Evolutionary conservation across 768 basidiomycete genomes (phyloP).

Genomic region (Amanita molliuscula): DNA sequence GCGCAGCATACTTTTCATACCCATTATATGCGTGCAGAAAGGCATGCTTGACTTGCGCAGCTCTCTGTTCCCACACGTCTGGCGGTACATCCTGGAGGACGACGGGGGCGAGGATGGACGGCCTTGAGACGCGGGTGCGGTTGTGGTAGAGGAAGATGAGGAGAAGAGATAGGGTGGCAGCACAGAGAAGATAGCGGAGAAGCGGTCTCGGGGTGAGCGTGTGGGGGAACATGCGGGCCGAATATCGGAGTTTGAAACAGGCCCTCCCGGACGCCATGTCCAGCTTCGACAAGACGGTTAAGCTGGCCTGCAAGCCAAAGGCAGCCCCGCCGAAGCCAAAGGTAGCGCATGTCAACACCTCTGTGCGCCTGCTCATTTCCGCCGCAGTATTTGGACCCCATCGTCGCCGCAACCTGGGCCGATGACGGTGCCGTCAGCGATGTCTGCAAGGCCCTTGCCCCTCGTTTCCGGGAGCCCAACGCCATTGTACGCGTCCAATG

Average conservation of each 20-base stretch:
- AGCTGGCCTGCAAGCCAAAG: constrained; percentile 96
- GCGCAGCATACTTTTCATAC: constrained; percentile 51
- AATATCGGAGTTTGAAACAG: constrained; percentile 8
- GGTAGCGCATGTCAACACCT: constrained; percentile 29
- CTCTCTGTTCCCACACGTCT: constrained; percentile 39
- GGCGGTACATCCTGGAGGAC: constrained; percentile 15
- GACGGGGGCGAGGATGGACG: constrained; percentile 5
- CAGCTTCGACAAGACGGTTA: constrained; percentile 86
- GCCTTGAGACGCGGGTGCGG: constrained; percentile 7
- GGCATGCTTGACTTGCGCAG: constrained; percentile 46
- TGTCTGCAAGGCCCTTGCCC: constrained; percentile 81
- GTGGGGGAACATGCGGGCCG: background rate
- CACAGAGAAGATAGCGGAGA: constrained; percentile 21
- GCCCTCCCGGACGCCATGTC: constrained; percentile 35
- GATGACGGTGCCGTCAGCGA: constrained; percentile 91
- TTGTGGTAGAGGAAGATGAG: constrained; percentile 18
- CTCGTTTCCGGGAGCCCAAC: constrained; percentile 86
- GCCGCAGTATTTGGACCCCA: constrained; percentile 85
- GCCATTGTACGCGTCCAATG: constrained; percentile 50
- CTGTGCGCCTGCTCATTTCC: constrained; percentile 7
- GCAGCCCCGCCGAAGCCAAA: constrained; percentile 93
- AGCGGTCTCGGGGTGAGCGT: constrained; percentile 10
- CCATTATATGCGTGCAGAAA: constrained; percentile 61
- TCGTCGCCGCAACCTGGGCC: constrained; percentile 94
- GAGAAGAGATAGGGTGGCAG: constrained; percentile 14